Base-by-base conservation (phyloP, 108 stramenopile species). In the Conticribra guillardii region DNA sequence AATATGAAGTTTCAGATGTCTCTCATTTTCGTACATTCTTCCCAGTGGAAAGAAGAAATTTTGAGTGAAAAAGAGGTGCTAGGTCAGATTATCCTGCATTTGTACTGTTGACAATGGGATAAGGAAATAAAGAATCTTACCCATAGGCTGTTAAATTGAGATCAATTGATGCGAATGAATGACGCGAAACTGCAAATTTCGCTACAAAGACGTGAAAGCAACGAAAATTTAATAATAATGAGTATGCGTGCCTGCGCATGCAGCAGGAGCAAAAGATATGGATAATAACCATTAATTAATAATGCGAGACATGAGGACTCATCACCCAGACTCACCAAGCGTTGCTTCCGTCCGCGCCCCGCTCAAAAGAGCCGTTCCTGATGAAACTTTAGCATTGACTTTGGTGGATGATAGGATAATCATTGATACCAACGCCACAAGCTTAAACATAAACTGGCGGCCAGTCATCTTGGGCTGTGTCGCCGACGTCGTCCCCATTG, bases 11-110 rank as follows among this genome's bases (percentile, higher is more conserved):
- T 64, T 60, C 16, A 91, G 45, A 27, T 72, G 62, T 46, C 67
- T 61, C 30, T 90, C 85, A 37, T 80, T 56, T 47, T 76, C 79
- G 65, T 95, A 92, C 73, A 86, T 83, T 14, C 79, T 41, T 41
- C 8, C 37, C 8, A 11, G 5, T 41, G 37, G 37, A 41, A 41
- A 9, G 37, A 48, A 15, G 50, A 26, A 1, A 76, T 65, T 50
- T 27, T 17, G 3, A 21, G 60, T 62, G n/a, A n/a, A n/a, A n/a
- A n/a, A n/a, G n/a, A n/a, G n/a, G n/a, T n/a, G n/a, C n/a, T 33
- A 18, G 19, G 14, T 76, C 18, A 85, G 56, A 18, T 59, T 11
- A 41, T 11, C 8, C 11, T 9, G 37, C 11, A 11, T 41, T 5
- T 41, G 37, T 41, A 11, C 8, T 41, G 37, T 41, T 41, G n/a